These are phyloP conservation scores for Elsinoe perseae DNA, from an alignment of 2,329 filamentous ascomycete genomes.

Conservation along the genomic window DNA sequence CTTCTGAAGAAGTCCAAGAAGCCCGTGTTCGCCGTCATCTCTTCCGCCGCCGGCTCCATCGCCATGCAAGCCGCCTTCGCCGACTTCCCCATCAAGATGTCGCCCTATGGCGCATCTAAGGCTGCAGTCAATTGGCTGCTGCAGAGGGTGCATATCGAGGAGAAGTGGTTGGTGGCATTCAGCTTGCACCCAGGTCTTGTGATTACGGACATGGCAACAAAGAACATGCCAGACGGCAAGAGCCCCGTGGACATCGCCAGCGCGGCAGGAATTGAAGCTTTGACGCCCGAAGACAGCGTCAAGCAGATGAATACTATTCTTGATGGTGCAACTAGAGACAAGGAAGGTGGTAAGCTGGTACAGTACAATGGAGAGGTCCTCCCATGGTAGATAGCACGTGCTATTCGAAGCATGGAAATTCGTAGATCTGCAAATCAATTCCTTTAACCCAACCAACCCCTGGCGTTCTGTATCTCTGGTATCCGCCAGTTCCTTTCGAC, in stretches of 20 bases:
- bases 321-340: neutral
- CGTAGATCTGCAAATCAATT: too few species aligned
- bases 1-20: conserved; percentile 29
- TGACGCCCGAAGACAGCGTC: neutral
- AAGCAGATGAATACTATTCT: neutral
- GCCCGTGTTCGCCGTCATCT: conserved; percentile 36
- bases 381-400: conserved; percentile 1
- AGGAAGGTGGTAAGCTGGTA: conserved; percentile 6
- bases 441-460: too few species aligned
- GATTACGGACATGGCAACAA: neutral
- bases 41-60: neutral
- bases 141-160: conserved; percentile 33
- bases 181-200: conserved; percentile 27
- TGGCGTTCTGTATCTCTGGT: too few species aligned
- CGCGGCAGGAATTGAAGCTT: neutral
- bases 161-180: conserved; percentile 22
- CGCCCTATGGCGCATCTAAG: conserved; percentile 42
- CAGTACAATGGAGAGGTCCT: neutral
- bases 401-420: too few species aligned
- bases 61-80: neutral
- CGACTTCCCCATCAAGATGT: conserved; percentile 25
- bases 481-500: too few species aligned
- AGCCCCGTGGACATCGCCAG: neutral
- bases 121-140: conserved; percentile 33
- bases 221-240: neutral